Conservation (phyloP, 306 rosid genomes). For the Gynostemma pentaphyllum region DNA sequence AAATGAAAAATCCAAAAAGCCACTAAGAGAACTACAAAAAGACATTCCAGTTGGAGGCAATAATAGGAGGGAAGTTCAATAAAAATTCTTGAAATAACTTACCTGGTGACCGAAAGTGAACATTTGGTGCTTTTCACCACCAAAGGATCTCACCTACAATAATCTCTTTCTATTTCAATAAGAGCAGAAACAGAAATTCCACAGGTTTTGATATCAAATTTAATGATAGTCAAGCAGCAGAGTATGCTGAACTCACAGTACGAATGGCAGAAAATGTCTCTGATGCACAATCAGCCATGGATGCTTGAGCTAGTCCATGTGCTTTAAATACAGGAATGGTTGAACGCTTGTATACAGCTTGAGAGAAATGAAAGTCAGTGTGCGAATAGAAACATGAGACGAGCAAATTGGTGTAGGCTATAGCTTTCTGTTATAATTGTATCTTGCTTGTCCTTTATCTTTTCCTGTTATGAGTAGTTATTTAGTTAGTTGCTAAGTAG, state of each 20-base stretch:
- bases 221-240: background rate
- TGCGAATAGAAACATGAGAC: slow-evolving; percentile 7
- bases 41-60: no score
- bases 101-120: slow-evolving; percentile 69
- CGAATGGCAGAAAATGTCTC: slow-evolving; percentile 97
- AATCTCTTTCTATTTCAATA: slow-evolving; percentile 19
- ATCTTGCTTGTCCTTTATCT: background rate
- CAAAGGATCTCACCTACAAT: slow-evolving; percentile 80
- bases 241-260: slow-evolving; percentile 51
- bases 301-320: slow-evolving; percentile 84
- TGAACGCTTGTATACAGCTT: slow-evolving; percentile 90
- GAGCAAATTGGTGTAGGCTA: background rate
- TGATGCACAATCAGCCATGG: slow-evolving; percentile 74
- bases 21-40: no score
- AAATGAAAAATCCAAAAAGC: no score
- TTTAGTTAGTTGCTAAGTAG: background rate
- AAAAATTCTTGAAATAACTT: no score
- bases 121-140: slow-evolving; percentile 95
- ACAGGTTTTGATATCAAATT: background rate
- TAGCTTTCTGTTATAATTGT: background rate
- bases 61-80: no score
- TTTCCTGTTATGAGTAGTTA: background rate
- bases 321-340: slow-evolving; percentile 74
- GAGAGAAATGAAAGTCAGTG: slow-evolving; percentile 29
- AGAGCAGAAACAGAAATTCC: background rate